Evolutionary conservation across 148 eudicot species (phyloP).

Genomic region (Rhododendron ovatum): DNA sequence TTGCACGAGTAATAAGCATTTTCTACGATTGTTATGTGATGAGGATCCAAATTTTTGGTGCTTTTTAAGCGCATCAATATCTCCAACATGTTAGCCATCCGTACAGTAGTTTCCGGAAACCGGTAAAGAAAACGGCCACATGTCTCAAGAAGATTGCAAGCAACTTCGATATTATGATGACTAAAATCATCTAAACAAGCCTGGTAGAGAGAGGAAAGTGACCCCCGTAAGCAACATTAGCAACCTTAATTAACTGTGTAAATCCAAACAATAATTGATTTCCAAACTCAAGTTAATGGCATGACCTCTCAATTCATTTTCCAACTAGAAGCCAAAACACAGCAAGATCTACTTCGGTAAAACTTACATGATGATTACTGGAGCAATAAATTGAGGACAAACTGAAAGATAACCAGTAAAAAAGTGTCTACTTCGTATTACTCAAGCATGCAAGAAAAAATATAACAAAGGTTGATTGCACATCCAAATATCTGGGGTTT

Average conservation of each 20-base stretch:
- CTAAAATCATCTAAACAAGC: slow-evolving; percentile 93
- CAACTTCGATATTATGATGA: slow-evolving; percentile 95
- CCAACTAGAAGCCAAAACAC: background rate
- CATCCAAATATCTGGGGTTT: background rate
- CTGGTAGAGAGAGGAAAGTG: slow-evolving; percentile 29
- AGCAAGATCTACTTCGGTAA: background rate
- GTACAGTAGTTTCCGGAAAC: slow-evolving; percentile 81
- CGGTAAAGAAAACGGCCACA: slow-evolving; percentile 93
- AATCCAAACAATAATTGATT: background rate
- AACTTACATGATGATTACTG: background rate
- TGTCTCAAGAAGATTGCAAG: slow-evolving; percentile 99
- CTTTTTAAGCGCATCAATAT: slow-evolving; percentile 93
- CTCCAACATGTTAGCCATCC: slow-evolving; percentile 97
- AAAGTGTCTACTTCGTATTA: background rate
- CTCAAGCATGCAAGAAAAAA: background rate
- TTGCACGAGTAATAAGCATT: slow-evolving; percentile 96
- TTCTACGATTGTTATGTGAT: slow-evolving; percentile 92
- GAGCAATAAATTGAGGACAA: background rate
- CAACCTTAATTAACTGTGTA: background rate
- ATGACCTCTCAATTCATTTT: background rate
- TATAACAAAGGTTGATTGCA: background rate
- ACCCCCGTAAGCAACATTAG: background rate
- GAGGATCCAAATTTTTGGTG: slow-evolving; percentile 96
- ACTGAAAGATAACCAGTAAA: background rate
- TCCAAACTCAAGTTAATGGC: background rate